Percentiles rank a stretch among this genome's conserved stretches.
Evolutionary conservation across 768 basidiomycete species (phyloP).

Genomic region (Butyriboletus loyo): DNA sequence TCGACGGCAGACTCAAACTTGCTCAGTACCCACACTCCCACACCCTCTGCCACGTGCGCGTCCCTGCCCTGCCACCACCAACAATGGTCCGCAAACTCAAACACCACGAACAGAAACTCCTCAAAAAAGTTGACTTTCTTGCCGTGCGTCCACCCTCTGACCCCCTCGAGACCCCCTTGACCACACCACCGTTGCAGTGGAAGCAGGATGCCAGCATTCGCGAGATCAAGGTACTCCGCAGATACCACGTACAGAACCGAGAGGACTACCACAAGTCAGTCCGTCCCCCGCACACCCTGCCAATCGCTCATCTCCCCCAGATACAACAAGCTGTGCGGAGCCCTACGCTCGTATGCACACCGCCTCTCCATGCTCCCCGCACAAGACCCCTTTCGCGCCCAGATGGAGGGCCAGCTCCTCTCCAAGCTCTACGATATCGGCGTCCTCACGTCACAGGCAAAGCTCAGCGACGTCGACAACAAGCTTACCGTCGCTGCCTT

Average conservation of each 20-base stretch:
- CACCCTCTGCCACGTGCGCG: constrained; percentile 33
- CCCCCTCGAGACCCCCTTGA: constrained; percentile 1
- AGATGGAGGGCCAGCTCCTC: constrained; percentile 83
- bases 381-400: constrained; percentile 81
- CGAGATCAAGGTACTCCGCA: constrained; percentile 90
- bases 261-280: constrained; percentile 89
- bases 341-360: constrained; percentile 81
- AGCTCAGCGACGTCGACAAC: constrained; percentile 90
- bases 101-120: constrained; percentile 91
- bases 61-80: background rate
- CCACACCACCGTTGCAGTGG: constrained; percentile 56
- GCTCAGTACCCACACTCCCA: constrained; percentile 23
- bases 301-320: constrained; percentile 32
- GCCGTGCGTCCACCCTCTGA: constrained; percentile 51
- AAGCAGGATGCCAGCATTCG: constrained; percentile 90
- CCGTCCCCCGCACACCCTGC: background rate
- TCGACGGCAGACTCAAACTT: constrained; percentile 29
- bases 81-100: constrained; percentile 92
- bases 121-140: constrained; percentile 96
- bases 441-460: constrained; percentile 79
- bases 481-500: constrained; percentile 95
- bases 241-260: constrained; percentile 93
- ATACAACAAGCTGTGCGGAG: constrained; percentile 95
- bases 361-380: constrained; percentile 83
- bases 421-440: constrained; percentile 98